Percentiles rank a stretch among this genome's conserved stretches.
These are phyloP conservation scores for Nicotiana noctiflora DNA, from an alignment of 257 asterid species.

Conservation along the genomic window DNA sequence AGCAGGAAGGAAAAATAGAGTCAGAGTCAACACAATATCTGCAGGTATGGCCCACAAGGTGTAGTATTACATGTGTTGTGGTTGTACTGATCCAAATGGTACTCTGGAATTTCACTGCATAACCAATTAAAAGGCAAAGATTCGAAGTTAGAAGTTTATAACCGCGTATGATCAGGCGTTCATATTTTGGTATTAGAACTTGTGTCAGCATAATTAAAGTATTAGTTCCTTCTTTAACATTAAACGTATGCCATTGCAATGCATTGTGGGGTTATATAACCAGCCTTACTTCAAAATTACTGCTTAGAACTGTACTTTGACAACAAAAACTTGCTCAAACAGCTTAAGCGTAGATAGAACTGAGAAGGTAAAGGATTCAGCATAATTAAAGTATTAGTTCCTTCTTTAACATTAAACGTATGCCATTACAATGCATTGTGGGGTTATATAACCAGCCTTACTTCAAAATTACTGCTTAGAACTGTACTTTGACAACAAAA, in stretches of 20 bases:
- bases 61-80: neutral
- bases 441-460: neutral
- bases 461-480: neutral
- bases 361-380: neutral
- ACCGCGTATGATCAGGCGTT: neutral
- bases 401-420: neutral
- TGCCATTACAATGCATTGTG: neutral
- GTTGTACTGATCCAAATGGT: neutral
- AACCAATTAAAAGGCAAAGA: neutral
- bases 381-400: neutral
- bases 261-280: neutral
- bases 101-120: neutral
- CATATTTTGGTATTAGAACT: neutral
- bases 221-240: neutral
- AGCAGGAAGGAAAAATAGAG: slow-evolving; percentile 70
- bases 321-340: neutral
- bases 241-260: neutral
- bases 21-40: slow-evolving; percentile 92
- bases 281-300: neutral
- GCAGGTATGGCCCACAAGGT: slow-evolving; percentile 50
- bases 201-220: neutral
- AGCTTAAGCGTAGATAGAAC: neutral
- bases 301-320: neutral
- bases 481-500: neutral
- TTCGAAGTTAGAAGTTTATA: neutral